These are phyloP conservation scores for Vigna hirtella DNA, from an alignment of 306 rosid species.

Conservation along the genomic window DNA sequence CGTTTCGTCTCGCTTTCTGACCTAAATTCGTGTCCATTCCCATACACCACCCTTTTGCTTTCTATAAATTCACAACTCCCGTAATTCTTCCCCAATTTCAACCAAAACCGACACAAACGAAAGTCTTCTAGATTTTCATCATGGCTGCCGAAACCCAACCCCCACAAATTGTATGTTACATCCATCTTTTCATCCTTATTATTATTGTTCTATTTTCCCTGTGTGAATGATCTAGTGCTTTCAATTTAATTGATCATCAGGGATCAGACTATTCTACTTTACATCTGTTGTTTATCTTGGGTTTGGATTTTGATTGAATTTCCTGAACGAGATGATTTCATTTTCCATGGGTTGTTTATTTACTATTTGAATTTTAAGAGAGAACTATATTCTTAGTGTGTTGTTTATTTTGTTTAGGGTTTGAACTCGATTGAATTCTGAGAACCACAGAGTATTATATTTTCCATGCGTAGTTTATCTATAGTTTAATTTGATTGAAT, in stretches of 20 bases:
- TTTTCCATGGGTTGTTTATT: background rate
- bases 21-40: background rate
- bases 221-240: background rate
- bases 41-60: too few relatives aligned
- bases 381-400: background rate
- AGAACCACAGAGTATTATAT: background rate
- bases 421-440: background rate
- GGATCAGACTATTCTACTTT: constrained; percentile 15
- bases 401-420: background rate
- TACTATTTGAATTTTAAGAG: too few relatives aligned
- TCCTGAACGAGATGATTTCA: background rate
- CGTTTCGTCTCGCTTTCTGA: background rate
- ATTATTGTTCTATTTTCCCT: background rate
- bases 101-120: background rate
- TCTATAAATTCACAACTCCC: background rate
- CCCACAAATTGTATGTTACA: background rate
- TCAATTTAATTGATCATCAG: background rate
- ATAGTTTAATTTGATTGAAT: background rate
- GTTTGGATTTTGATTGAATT: background rate
- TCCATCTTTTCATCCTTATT: background rate
- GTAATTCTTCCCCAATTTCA: background rate
- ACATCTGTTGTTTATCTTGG: background rate
- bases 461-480: background rate
- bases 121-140: background rate
- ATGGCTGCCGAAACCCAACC: constrained; percentile 38